Evolutionary conservation across 164 flowering plant species (phyloP).

Genomic region (Berberis vulgaris): DNA sequence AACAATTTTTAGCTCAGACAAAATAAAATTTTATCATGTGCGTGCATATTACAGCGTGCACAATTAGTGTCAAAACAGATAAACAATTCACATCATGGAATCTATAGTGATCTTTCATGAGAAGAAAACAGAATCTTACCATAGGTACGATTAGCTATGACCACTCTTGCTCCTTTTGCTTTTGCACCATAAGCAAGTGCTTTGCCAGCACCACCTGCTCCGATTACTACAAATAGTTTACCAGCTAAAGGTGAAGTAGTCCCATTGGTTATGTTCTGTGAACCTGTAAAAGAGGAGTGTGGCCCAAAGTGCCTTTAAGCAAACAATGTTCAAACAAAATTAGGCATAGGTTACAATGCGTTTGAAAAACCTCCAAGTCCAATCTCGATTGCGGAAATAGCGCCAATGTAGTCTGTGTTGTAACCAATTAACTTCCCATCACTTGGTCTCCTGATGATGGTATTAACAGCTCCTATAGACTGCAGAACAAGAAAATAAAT

Average conservation of each 20-base stretch:
- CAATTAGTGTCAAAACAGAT: no score
- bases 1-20: no score
- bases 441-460: slow-evolving; percentile 52
- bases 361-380: slow-evolving; percentile 58
- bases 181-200: slow-evolving; percentile 99
- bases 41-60: no score
- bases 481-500: slow-evolving; percentile 14
- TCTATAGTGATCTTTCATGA: no score
- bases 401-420: slow-evolving; percentile 85
- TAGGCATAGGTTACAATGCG: slow-evolving; percentile 4
- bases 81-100: no score
- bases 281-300: slow-evolving; percentile 30
- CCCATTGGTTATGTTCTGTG: slow-evolving; percentile 13
- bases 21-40: no score
- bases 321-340: slow-evolving; percentile 3
- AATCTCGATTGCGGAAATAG: slow-evolving; percentile 82
- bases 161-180: slow-evolving; percentile 81
- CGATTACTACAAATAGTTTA: slow-evolving; percentile 80
- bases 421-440: slow-evolving; percentile 79
- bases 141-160: slow-evolving; percentile 82
- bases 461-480: slow-evolving; percentile 93
- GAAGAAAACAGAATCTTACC: slow-evolving; percentile 29
- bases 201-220: slow-evolving; percentile 99
- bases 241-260: slow-evolving; percentile 71
- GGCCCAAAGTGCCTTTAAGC: neutral